Conservation (phyloP, 2,329 filamentous ascomycete genomes). For the Lasiodiplodia sp. region DNA sequence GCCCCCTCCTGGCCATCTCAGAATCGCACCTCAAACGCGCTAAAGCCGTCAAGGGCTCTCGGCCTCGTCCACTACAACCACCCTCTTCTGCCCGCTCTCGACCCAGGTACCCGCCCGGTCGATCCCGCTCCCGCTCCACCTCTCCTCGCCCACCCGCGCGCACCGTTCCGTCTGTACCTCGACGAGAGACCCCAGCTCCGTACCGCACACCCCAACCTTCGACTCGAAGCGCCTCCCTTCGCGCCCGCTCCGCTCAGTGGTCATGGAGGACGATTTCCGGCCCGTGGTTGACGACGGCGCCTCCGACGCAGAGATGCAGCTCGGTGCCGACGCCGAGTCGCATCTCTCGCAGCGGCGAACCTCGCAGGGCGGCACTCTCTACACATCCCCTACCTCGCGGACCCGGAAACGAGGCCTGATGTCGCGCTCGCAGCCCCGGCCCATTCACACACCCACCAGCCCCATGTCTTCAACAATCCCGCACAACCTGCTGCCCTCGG, state of each 20-base stretch:
- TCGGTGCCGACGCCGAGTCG: conserved; percentile 15
- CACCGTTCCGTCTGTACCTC: conserved; percentile 1
- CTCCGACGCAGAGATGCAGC: conserved; percentile 29
- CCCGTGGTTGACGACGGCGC: conserved; percentile 22
- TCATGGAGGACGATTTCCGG: conserved; percentile 28
- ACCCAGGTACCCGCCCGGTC: conserved; percentile 18
- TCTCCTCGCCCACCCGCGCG: neutral
- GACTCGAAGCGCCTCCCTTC: neutral
- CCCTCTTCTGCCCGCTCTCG: conserved; percentile 14
- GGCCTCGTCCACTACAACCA: conserved; percentile 21
- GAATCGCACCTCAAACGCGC: conserved; percentile 24
- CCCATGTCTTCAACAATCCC: conserved; percentile 59
- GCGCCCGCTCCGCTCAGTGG: conserved; percentile 13
- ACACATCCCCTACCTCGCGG: conserved; percentile 44
- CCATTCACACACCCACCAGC: conserved; percentile 60
- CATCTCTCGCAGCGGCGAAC: conserved; percentile 10
- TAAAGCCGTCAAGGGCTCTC: conserved; percentile 21
- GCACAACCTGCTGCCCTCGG: conserved; percentile 68
- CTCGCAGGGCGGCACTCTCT: conserved; percentile 33
- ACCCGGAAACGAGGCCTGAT: conserved; percentile 49
- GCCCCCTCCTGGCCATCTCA: conserved; percentile 27
- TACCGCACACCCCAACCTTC: neutral
- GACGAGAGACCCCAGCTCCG: neutral
- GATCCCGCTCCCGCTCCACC: conserved; percentile 23
- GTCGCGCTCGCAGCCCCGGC: conserved; percentile 51